Percentiles rank a stretch among this genome's conserved stretches.
Conservation (phyloP, 768 basidiomycete species). For the Panaeolus cyanescens region DNA sequence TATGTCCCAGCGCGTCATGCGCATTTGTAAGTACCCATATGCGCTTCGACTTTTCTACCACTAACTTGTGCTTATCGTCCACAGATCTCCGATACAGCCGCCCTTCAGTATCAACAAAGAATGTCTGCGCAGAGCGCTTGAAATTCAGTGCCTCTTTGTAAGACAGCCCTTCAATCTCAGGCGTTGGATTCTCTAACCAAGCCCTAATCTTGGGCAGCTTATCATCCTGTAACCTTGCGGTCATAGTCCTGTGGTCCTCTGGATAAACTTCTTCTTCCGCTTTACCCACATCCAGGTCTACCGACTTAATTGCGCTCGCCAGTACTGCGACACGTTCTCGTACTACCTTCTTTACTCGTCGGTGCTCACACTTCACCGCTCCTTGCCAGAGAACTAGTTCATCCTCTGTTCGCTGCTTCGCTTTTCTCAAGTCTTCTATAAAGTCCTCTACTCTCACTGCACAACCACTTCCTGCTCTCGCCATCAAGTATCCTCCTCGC, state of each 20-base stretch:
- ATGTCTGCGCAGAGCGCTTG: not conserved
- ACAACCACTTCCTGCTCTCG: no score
- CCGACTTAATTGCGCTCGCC: not conserved
- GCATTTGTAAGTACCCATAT: conserved; percentile 19
- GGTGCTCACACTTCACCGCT: not conserved
- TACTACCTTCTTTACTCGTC: not conserved
- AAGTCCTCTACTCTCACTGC: no score
- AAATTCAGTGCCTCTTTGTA: no score
- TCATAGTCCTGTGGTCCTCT: not conserved
- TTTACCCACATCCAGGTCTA: not conserved
- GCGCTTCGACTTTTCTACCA: conserved; percentile 14
- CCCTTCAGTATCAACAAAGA: no score
- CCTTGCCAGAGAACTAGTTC: not conserved
- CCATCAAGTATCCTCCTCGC: no score
- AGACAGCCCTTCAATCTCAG: no score
- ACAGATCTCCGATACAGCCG: no score
- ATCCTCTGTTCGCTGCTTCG: no score
- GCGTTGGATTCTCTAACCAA: not conserved
- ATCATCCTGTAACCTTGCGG: not conserved
- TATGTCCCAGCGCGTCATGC: no score
- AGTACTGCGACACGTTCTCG: not conserved
- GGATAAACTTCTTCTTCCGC: not conserved
- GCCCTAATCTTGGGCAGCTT: not conserved
- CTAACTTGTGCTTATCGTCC: no score
- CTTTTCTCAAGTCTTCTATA: no score